phyloP scores from a whole-genome alignment of 202 grass and related monocot species.

The Bolboschoenoplectus hybrid region DNA sequence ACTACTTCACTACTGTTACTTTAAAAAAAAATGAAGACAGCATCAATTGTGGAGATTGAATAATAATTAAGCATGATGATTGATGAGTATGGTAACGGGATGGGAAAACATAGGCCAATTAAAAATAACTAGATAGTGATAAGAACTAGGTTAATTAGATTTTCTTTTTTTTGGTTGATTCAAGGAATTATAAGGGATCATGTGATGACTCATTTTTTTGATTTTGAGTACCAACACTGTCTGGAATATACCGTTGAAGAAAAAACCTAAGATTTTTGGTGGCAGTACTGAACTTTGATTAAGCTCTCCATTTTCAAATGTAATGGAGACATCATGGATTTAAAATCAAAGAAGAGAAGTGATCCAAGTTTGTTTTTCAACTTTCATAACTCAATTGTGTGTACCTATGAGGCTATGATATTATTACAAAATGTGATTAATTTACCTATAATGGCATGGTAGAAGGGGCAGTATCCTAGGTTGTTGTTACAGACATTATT shows the following conservation, averaged over 20 bases:
- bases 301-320: background rate
- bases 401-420: constrained; percentile 5
- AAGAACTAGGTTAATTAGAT: constrained; percentile 28
- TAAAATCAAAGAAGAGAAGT: background rate
- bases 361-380: background rate
- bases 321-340: background rate
- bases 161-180: constrained; percentile 21
- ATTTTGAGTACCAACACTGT: background rate
- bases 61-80: constrained; percentile 29
- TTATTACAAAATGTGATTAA: constrained; percentile 22
- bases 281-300: background rate
- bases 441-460: background rate
- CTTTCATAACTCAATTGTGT: background rate
- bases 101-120: background rate
- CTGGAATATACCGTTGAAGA: background rate
- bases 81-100: constrained; percentile 28
- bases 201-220: constrained; percentile 10
- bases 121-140: constrained; percentile 21
- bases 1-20: background rate
- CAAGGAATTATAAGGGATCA: background rate
- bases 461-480: background rate
- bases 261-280: background rate
- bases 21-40: constrained; percentile 7
- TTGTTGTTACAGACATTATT: background rate
- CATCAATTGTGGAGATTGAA: constrained; percentile 25